Evolutionary conservation across 441 rosid species (phyloP).

Genomic region (Metrosideros polymorpha): DNA sequence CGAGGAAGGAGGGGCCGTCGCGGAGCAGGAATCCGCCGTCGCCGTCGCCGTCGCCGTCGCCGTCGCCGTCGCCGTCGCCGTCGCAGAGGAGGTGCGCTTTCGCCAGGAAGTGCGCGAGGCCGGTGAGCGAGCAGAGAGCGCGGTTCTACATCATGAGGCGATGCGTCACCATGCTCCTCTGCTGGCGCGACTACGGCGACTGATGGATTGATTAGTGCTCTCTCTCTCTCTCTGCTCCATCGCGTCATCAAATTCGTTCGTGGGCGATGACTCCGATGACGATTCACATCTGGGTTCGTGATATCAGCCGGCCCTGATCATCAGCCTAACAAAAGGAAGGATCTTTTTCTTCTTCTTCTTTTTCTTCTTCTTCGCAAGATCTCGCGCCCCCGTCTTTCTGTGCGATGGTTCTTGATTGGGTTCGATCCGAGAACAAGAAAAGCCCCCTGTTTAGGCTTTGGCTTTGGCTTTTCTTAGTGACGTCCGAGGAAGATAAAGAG

Average conservation of each 20-base stretch:
- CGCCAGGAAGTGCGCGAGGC: constrained; percentile 2
- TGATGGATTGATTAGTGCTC: not conserved
- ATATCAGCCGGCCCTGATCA: not conserved
- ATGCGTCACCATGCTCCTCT: constrained; percentile 8
- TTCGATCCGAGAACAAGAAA: not conserved
- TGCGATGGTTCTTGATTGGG: not conserved
- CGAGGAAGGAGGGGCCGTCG: not conserved
- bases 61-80: not conserved
- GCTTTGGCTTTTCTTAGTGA: not conserved
- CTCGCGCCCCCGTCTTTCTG: not conserved
- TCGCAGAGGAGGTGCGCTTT: not conserved
- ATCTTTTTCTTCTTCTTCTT: not conserved
- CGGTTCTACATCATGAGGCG: constrained; percentile 10
- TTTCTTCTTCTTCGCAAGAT: not conserved
- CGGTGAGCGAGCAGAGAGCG: constrained; percentile 4
- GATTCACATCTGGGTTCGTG: not conserved
- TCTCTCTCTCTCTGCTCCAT: not conserved
- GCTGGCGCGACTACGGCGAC: constrained; percentile 9
- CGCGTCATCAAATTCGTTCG: not conserved
- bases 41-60: not conserved
- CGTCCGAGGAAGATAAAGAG: not conserved
- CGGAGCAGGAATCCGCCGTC: not conserved
- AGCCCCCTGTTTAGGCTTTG: not conserved
- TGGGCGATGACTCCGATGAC: not conserved
- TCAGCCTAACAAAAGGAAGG: not conserved